These are phyloP conservation scores for Cardamine occulta DNA, from an alignment of 345 rosid species.

Conservation along the genomic window DNA sequence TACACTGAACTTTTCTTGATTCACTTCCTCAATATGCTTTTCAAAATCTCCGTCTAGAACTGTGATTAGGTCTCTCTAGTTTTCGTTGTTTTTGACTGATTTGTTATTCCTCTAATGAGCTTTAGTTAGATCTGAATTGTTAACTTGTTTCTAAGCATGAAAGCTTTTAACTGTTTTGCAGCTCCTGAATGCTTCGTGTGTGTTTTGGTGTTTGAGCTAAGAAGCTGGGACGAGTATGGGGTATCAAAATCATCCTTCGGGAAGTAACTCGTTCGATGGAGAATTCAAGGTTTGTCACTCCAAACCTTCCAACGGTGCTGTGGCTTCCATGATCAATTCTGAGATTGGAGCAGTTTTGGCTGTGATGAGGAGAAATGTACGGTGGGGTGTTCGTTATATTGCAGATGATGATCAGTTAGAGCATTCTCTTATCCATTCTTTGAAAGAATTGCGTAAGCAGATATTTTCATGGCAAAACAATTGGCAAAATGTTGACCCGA, in stretches of 20 bases:
- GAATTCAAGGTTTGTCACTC: slow-evolving; percentile 39
- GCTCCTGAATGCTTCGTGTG: slow-evolving; percentile 34
- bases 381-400: slow-evolving; percentile 68
- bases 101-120: slow-evolving; percentile 7
- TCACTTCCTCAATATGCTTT: not conserved
- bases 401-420: slow-evolving; percentile 71
- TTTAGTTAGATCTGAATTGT: slow-evolving; percentile 36
- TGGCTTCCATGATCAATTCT: slow-evolving; percentile 68
- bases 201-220: slow-evolving; percentile 28
- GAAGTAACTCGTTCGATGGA: slow-evolving; percentile 43
- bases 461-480: slow-evolving; percentile 63
- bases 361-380: slow-evolving; percentile 79
- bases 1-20: slow-evolving; percentile 33
- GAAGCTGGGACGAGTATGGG: slow-evolving; percentile 53
- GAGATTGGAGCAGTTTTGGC: slow-evolving; percentile 78
- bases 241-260: slow-evolving; percentile 48
- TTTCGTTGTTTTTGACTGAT: slow-evolving; percentile 4
- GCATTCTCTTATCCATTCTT: slow-evolving; percentile 71
- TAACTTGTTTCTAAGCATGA: slow-evolving; percentile 19
- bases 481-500: slow-evolving; percentile 61
- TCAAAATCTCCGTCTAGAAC: not conserved
- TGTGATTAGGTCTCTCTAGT: slow-evolving; percentile 22
- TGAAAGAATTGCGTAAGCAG: slow-evolving; percentile 66
- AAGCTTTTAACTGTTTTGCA: slow-evolving; percentile 29
- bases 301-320: slow-evolving; percentile 52